These are phyloP conservation scores for Pelomyxa schiedti DNA, from an alignment of 78 protist species.

Conservation along the genomic window DNA sequence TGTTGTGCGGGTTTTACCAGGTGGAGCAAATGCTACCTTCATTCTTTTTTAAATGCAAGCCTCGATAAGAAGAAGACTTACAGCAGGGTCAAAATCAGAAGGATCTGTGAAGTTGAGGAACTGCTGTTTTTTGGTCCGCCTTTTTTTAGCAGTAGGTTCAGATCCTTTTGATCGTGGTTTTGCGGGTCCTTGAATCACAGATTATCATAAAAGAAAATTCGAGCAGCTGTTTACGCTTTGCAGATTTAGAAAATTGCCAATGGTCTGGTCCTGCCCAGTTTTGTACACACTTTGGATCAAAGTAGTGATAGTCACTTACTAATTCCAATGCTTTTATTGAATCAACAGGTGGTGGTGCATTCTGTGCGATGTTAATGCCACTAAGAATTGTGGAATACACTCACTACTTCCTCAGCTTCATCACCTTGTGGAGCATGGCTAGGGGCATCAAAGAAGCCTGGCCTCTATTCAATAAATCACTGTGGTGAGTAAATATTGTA, in stretches of 20 bases:
- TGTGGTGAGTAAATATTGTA: background rate
- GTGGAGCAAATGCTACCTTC: constrained; percentile 9
- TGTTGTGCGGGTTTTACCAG: constrained; percentile 17
- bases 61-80: background rate
- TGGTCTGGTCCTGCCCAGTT: constrained; percentile 67
- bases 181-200: background rate
- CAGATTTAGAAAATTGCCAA: constrained; percentile 43
- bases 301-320: constrained; percentile 24
- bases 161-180: background rate
- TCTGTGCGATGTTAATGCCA: background rate
- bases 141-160: background rate
- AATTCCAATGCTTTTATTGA: background rate
- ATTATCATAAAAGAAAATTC: background rate
- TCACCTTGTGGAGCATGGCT: background rate
- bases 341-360: constrained; percentile 6
- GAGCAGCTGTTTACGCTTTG: background rate
- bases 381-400: background rate
- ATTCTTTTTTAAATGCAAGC: background rate
- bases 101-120: background rate
- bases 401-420: background rate
- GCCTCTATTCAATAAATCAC: background rate
- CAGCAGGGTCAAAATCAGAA: background rate
- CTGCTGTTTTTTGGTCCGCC: background rate
- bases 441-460: background rate
- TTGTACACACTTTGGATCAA: constrained; percentile 1